These are phyloP conservation scores for Acanthochlamys bracteata DNA, from an alignment of 106 monocot genomes.

Conservation along the genomic window DNA sequence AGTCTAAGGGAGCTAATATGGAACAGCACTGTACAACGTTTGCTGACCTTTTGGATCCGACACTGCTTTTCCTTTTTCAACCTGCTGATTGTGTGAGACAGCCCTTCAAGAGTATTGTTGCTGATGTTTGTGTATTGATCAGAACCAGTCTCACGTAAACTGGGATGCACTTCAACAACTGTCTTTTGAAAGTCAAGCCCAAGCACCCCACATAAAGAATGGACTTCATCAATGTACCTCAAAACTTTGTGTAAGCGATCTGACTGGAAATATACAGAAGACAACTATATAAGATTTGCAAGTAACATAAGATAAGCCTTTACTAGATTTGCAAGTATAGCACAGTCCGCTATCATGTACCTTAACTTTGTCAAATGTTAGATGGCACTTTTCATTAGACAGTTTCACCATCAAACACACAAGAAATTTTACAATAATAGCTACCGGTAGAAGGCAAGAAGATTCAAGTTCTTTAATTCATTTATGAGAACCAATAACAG, in stretches of 20 bases:
- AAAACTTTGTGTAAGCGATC: conserved; percentile 65
- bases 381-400: too few species aligned
- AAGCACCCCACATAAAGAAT: conserved; percentile 65
- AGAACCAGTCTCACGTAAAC: conserved; percentile 43
- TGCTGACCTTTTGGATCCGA: conserved; percentile 48
- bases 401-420: too few species aligned
- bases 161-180: conserved; percentile 61
- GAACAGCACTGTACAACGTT: too few species aligned
- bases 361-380: too few species aligned
- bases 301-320: too few species aligned
- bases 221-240: conserved; percentile 71
- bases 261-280: conserved; percentile 36
- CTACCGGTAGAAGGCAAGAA: too few species aligned
- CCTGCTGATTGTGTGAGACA: conserved; percentile 39
- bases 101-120: conserved; percentile 59
- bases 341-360: too few species aligned
- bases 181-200: conserved; percentile 64
- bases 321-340: too few species aligned
- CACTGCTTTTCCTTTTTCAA: conserved; percentile 64
- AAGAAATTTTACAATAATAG: too few species aligned
- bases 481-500: too few species aligned
- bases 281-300: neutral
- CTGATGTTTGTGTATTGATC: conserved; percentile 66
- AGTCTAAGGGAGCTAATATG: too few species aligned
- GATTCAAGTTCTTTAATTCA: too few species aligned